A percentile compares a stretch with the other conserved stretches of the same genome.
Evolutionary conservation across 2,329 filamentous ascomycete species (phyloP).

Genomic region (Colletotrichum viniferum): DNA sequence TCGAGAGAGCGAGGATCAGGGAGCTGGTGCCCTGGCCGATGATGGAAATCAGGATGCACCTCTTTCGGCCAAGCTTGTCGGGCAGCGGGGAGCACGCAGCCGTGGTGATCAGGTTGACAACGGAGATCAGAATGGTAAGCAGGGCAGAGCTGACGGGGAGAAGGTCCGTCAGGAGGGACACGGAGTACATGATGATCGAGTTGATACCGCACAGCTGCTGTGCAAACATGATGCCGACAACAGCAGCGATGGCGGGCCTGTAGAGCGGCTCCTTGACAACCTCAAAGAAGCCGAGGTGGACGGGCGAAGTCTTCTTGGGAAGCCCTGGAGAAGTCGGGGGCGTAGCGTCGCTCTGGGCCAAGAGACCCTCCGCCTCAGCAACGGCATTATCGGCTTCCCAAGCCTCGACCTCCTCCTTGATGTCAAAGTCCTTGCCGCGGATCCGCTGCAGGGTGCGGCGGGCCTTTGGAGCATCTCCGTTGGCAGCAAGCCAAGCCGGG

Average conservation of each 20-base stretch:
- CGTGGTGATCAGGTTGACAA: conserved; percentile 85
- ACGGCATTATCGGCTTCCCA: conserved; percentile 54
- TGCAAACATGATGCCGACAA: conserved; percentile 88
- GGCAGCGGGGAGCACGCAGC: conserved; percentile 81
- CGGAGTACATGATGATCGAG: conserved; percentile 98
- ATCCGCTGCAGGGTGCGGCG: conserved; percentile 75
- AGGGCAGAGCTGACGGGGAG: conserved; percentile 82
- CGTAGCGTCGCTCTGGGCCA: conserved; percentile 41
- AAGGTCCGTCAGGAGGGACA: conserved; percentile 81
- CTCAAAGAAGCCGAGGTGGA: conserved; percentile 63
- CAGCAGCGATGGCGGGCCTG: conserved; percentile 77
- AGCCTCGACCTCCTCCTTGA: conserved; percentile 72
- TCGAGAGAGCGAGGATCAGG: conserved; percentile 78
- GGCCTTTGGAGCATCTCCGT: conserved; percentile 64
- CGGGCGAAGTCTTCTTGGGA: conserved; percentile 24
- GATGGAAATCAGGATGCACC: conserved; percentile 82
- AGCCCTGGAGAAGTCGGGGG: conserved; percentile 27
- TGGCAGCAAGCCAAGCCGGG: conserved; percentile 83
- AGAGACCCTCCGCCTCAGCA: conserved; percentile 74
- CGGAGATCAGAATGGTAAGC: conserved; percentile 85
- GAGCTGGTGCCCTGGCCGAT: conserved; percentile 83
- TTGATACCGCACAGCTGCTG: conserved; percentile 96
- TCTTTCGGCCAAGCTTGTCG: conserved; percentile 87
- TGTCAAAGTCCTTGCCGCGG: conserved; percentile 70
- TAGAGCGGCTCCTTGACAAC: conserved; percentile 72